Evolutionary conservation across 2,329 filamentous ascomycete species (phyloP).

Genomic region (Aspergillus alliaceus): DNA sequence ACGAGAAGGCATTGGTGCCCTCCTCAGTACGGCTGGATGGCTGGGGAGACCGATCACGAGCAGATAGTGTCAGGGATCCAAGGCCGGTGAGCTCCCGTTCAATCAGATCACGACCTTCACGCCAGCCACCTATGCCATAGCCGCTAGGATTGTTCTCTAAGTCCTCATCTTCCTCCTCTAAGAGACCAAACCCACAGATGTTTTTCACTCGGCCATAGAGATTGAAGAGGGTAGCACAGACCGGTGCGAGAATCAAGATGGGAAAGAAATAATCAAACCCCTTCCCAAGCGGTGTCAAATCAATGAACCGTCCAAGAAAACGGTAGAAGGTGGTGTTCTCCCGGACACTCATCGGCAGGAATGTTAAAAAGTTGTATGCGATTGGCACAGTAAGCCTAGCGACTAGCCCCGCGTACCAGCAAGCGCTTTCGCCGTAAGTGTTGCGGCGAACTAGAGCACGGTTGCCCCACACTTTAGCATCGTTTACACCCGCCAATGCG

Average conservation of each 20-base stretch:
- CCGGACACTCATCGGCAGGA: conserved; percentile 73
- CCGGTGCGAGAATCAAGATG: conserved; percentile 80
- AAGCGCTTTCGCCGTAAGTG: conserved; percentile 88
- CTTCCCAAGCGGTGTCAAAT: conserved; percentile 76
- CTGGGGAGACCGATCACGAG: conserved; percentile 29
- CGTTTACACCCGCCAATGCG: conserved; percentile 81
- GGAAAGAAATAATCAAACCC: conserved; percentile 90
- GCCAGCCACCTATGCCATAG: conserved; percentile 81
- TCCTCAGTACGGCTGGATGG: conserved; percentile 26
- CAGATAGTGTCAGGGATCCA: conserved; percentile 45
- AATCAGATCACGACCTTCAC: conserved; percentile 87
- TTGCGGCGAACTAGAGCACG: conserved; percentile 85
- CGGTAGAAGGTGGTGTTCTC: conserved; percentile 78
- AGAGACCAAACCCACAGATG: conserved; percentile 74
- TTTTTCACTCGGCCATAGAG: conserved; percentile 80
- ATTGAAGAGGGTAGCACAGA: conserved; percentile 82
- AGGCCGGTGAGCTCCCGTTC: conserved; percentile 76
- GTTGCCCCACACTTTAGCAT: conserved; percentile 97
- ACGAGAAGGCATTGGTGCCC: conserved; percentile 29
- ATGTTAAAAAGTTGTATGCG: conserved; percentile 94
- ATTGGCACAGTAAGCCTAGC: conserved; percentile 90
- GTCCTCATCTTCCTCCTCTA: conserved; percentile 72
- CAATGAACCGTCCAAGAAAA: conserved; percentile 80
- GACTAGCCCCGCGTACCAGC: conserved; percentile 93
- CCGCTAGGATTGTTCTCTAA: conserved; percentile 60